Percentiles rank a stretch among this genome's conserved stretches.
Conservation (phyloP, 2,329 filamentous ascomycete species). For the Penicillium sp. region DNA sequence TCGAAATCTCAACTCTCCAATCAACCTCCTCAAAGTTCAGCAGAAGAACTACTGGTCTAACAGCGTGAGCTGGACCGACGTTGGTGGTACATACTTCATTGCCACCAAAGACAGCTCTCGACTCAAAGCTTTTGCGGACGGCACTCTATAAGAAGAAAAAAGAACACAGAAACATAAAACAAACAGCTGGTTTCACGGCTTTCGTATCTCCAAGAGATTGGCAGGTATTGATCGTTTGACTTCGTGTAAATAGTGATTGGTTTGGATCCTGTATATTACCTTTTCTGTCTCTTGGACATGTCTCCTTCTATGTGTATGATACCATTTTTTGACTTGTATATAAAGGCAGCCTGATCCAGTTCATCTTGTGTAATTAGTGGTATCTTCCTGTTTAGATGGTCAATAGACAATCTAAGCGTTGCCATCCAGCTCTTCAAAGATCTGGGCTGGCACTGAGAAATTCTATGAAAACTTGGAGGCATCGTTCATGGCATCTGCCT, state of each 20-base stretch:
- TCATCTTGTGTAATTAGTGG: background rate
- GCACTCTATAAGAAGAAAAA: conserved; percentile 25
- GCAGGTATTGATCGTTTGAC: conserved; percentile 2
- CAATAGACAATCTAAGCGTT: background rate
- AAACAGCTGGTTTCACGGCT: background rate
- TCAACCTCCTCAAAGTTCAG: conserved; percentile 77
- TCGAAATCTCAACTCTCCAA: conserved; percentile 75
- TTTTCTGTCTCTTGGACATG: conserved; percentile 20
- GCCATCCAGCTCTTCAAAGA: background rate
- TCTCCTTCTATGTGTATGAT: conserved; percentile 19
- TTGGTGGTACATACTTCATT: conserved; percentile 82
- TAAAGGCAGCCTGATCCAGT: conserved; percentile 1
- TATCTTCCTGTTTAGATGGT: background rate
- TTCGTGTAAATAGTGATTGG: conserved; percentile 7
- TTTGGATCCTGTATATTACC: conserved; percentile 20
- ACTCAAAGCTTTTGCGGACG: conserved; percentile 50
- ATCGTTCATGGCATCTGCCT: conserved; percentile 84
- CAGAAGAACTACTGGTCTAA: conserved; percentile 67
- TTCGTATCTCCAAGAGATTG: background rate
- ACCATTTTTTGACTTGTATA: conserved; percentile 18
- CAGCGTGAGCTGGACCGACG: conserved; percentile 86
- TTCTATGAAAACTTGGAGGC: conserved; percentile 48
- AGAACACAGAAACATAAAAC: background rate
- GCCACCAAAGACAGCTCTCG: conserved; percentile 70
- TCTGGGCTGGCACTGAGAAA: background rate